Base-by-base conservation (phyloP, 208 protist species). In the Acanthamoeba quina region DNA sequence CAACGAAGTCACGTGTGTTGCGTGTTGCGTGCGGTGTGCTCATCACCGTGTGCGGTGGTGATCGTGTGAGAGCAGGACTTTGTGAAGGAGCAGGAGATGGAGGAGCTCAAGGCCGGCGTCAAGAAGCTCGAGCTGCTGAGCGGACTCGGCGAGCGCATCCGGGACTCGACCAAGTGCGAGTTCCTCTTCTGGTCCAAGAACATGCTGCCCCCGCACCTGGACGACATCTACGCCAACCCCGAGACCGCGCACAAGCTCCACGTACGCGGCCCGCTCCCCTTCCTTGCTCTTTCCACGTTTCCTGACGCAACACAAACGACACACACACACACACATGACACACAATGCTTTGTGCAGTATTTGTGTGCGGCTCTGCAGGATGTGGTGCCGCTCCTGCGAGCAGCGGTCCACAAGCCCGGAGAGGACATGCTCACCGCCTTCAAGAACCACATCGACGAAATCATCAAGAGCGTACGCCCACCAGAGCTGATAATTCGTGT, bases 161-260 rank as follows among this genome's bases (percentile, higher is more conserved):
- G 91, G n/a, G 37, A 92, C 11, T 95, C 96, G 29, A 98, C 97
- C 74, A 96, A 98, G 86, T 98, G 97, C 70, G 95, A 96, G 29
- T 99, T 99, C 83, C 60, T 99, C 4, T 99, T 98, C 92, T 99
- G 98, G 97, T 96, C 98, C 80, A 96, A 97, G 41, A 97, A 97
- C 19, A 94, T 99, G 41, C 96, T 98, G 60, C 98, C 97, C 24
- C 78, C 97, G 2, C 99, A 98, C 88, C 96, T 99, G 85, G 70
- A 94, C 31, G 92, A 97, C 76, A 94, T 98, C 58, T 99, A 98
- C 89, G 95, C 97, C 76, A 89, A 98, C 49, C 98, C 98, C 21
- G 58, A 93, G 21, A 74, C 96, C 47, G 97, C 98, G 3, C 54
- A 94, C 10, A 96, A 97, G 60, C 86, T 99, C 34, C 95, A 97